Evolutionary conservation across 208 protist species (phyloP).

Genomic region (Trypanosoma lewisi): DNA sequence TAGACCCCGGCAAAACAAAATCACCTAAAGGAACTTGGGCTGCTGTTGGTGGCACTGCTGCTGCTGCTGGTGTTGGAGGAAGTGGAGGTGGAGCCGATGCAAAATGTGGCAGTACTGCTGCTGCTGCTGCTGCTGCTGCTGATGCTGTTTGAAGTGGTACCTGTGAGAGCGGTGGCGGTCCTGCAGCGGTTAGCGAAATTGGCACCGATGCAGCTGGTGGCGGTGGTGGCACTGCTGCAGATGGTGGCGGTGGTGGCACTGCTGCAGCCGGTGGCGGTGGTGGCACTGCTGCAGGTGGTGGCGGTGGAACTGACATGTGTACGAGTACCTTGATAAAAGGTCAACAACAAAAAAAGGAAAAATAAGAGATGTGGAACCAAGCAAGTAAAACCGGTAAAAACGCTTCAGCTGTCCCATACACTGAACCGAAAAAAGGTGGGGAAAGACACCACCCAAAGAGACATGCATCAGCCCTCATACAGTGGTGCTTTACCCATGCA

Average conservation of each 20-base stretch:
- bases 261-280: constrained; percentile 6
- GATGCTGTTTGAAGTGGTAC: constrained; percentile 1
- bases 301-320: constrained; percentile 14
- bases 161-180: constrained; percentile 26
- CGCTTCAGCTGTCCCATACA: too few relatives aligned
- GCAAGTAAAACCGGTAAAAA: constrained; percentile 7
- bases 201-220: constrained; percentile 7
- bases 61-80: constrained; percentile 17
- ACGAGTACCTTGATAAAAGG: constrained; percentile 3
- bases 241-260: background rate
- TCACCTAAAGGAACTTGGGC: background rate
- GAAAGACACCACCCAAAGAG: too few relatives aligned
- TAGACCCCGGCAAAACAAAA: background rate
- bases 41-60: constrained; percentile 17
- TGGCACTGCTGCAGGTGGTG: constrained; percentile 4
- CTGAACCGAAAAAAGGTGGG: too few relatives aligned
- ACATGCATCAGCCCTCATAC: background rate
- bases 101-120: constrained; percentile 12
- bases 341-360: background rate
- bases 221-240: background rate
- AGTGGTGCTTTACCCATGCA: background rate
- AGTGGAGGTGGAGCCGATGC: constrained; percentile 7
- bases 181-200: constrained; percentile 20
- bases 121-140: constrained; percentile 9
- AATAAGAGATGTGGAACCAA: background rate